These are phyloP conservation scores for Anisogramma anomala DNA, from an alignment of 2,329 filamentous ascomycete genomes.

Conservation along the genomic window DNA sequence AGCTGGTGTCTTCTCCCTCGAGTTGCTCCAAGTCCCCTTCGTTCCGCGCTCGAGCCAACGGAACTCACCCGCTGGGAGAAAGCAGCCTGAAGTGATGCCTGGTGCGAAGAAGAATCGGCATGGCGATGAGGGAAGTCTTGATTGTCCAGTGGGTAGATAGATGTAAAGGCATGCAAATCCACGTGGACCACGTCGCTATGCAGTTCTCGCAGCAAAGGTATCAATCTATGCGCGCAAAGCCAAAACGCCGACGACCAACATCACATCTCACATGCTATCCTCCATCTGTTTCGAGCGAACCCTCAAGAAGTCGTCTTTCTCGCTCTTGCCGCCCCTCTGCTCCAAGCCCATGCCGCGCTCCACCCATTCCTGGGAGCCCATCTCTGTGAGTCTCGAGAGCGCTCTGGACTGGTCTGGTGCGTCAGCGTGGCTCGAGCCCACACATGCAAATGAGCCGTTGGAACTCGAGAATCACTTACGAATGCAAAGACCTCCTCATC, in stretches of 20 bases:
- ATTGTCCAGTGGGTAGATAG: too few relatives aligned
- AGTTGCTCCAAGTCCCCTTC: too few relatives aligned
- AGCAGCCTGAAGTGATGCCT: background rate
- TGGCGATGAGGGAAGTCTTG: background rate
- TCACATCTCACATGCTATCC: slow-evolving; percentile 54
- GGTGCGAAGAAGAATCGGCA: background rate
- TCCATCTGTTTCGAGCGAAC: slow-evolving; percentile 57
- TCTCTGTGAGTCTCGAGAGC: slow-evolving; percentile 72
- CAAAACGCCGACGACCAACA: background rate
- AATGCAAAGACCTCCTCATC: slow-evolving; percentile 97
- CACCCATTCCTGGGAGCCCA: slow-evolving; percentile 93
- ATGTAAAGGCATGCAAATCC: background rate
- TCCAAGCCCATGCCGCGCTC: slow-evolving; percentile 66
- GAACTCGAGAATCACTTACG: slow-evolving; percentile 11
- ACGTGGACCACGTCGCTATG: slow-evolving; percentile 7
- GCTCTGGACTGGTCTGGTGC: slow-evolving; percentile 48
- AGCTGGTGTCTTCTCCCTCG: too few relatives aligned
- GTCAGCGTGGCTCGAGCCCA: too few relatives aligned
- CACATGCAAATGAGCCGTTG: too few relatives aligned
- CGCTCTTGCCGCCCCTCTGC: slow-evolving; percentile 49
- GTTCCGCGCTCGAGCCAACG: too few relatives aligned
- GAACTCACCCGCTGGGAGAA: too few relatives aligned
- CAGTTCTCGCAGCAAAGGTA: background rate
- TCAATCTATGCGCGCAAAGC: background rate
- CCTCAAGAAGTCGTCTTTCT: slow-evolving; percentile 55